Evolutionary conservation across 2,329 filamentous ascomycete genomes (phyloP).

Genomic region (Didymella keratinophila): DNA sequence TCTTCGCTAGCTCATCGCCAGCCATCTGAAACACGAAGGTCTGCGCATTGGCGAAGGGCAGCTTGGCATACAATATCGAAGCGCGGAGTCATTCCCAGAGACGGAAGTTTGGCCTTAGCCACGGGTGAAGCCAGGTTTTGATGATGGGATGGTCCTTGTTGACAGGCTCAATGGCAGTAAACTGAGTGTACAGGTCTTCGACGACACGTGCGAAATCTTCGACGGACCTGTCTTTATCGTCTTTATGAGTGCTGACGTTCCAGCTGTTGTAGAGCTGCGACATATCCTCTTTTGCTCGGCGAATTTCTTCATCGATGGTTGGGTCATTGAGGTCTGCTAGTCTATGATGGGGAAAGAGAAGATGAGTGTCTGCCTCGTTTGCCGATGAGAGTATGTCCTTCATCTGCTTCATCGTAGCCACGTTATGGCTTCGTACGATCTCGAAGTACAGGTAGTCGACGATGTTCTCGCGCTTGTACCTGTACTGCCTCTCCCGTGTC

Average conservation of each 20-base stretch:
- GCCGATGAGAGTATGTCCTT: slow-evolving; percentile 25
- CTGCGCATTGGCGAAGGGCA: neutral
- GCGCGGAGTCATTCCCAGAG: slow-evolving; percentile 58
- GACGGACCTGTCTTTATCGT: neutral
- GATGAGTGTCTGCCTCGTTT: slow-evolving; percentile 33
- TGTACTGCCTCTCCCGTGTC: slow-evolving; percentile 31
- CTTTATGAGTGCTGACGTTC: slow-evolving; percentile 8
- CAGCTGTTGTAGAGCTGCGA: slow-evolving; percentile 16
- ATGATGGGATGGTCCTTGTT: slow-evolving; percentile 23
- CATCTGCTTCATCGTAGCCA: slow-evolving; percentile 40
- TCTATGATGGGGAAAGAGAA: slow-evolving; percentile 24
- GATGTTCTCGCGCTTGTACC: slow-evolving; percentile 56
- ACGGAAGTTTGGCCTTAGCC: slow-evolving; percentile 22
- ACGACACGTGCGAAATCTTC: slow-evolving; percentile 25
- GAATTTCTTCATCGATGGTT: slow-evolving; percentile 24
- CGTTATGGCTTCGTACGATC: slow-evolving; percentile 56
- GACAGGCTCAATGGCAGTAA: slow-evolving; percentile 30
- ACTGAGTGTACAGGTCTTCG: slow-evolving; percentile 32
- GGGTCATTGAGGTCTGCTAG: slow-evolving; percentile 4
- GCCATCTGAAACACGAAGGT: slow-evolving; percentile 52
- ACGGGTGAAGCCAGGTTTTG: slow-evolving; percentile 22
- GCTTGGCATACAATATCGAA: slow-evolving; percentile 49
- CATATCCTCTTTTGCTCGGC: slow-evolving; percentile 6
- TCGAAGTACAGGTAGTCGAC: slow-evolving; percentile 69
- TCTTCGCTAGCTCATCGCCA: slow-evolving; percentile 49